phyloP scores from a whole-genome alignment of 2,329 filamentous ascomycete genomes.

The Chrysosporium queenslandicum region DNA sequence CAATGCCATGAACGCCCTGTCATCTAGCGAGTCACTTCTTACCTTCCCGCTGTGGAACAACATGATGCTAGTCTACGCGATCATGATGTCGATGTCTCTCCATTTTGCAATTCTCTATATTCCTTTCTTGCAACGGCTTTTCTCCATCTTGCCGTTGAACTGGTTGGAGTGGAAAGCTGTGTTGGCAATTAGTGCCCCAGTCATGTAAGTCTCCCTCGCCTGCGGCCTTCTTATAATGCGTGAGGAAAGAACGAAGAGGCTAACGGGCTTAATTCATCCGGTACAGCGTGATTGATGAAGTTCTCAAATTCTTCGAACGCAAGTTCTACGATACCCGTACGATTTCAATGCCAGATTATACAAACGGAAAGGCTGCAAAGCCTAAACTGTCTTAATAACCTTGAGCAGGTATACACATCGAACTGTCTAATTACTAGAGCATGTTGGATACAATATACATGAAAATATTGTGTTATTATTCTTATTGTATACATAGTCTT shows the following conservation, averaged over 20 bases:
- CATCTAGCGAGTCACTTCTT: slow-evolving; percentile 84
- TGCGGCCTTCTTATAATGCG: neutral
- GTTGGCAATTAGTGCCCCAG: slow-evolving; percentile 73
- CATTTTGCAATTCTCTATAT: slow-evolving; percentile 92
- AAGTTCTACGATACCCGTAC: slow-evolving; percentile 43
- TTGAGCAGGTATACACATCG: neutral
- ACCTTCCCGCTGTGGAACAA: slow-evolving; percentile 96
- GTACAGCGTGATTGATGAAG: slow-evolving; percentile 65
- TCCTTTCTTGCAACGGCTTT: slow-evolving; percentile 76
- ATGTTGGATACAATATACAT: neutral
- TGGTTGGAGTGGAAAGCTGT: slow-evolving; percentile 89
- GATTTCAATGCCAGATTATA: slow-evolving; percentile 3
- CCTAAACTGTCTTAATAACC: slow-evolving; percentile 28
- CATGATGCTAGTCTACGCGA: slow-evolving; percentile 95
- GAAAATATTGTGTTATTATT: neutral
- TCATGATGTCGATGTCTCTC: slow-evolving; percentile 80
- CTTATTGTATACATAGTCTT: neutral
- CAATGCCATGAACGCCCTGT: slow-evolving; percentile 96
- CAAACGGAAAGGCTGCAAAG: slow-evolving; percentile 27
- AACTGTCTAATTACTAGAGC: neutral
- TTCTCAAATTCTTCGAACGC: slow-evolving; percentile 68
- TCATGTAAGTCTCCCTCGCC: slow-evolving; percentile 56
- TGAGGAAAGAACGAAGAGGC: neutral
- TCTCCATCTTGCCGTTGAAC: slow-evolving; percentile 82
- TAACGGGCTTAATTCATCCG: neutral